Conservation (phyloP, 805 yeast species). For the Wickerhamomyces xylosicus region DNA sequence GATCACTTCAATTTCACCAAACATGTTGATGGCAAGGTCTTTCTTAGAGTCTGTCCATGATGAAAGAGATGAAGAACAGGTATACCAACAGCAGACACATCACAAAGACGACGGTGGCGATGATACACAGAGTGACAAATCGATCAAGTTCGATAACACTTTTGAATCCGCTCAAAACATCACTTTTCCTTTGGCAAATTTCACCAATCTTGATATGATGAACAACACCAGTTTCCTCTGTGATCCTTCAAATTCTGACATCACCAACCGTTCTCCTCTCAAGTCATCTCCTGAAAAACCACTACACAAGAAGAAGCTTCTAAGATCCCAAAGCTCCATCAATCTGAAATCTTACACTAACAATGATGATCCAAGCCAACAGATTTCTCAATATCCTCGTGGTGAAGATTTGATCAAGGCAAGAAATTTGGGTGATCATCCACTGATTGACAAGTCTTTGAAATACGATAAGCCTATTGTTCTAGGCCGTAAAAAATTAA, state of each 20-base stretch:
- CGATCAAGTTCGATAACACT: not conserved
- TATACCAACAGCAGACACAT: too few species aligned
- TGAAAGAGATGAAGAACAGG: not conserved
- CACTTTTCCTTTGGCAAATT: not conserved
- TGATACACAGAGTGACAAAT: not conserved
- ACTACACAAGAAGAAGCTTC: not conserved
- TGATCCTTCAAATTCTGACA: not conserved
- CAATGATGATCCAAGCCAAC: too few species aligned
- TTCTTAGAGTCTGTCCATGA: not conserved
- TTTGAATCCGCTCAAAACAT: too few species aligned
- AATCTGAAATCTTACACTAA: not conserved
- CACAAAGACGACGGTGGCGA: not conserved
- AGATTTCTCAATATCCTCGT: too few species aligned
- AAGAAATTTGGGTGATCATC: not conserved
- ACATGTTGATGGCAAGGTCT: constrained; percentile 9
- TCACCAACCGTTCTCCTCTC: not conserved
- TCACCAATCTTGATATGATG: too few species aligned
- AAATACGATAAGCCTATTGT: not conserved
- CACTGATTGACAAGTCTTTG: not conserved
- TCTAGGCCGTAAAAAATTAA: not conserved
- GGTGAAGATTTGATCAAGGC: not conserved
- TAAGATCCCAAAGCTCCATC: not conserved
- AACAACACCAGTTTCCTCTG: not conserved
- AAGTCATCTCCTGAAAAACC: not conserved
- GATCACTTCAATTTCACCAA: constrained; percentile 15